Conservation (phyloP, 139 green algal genomes). For the Chlorella sp. region DNA sequence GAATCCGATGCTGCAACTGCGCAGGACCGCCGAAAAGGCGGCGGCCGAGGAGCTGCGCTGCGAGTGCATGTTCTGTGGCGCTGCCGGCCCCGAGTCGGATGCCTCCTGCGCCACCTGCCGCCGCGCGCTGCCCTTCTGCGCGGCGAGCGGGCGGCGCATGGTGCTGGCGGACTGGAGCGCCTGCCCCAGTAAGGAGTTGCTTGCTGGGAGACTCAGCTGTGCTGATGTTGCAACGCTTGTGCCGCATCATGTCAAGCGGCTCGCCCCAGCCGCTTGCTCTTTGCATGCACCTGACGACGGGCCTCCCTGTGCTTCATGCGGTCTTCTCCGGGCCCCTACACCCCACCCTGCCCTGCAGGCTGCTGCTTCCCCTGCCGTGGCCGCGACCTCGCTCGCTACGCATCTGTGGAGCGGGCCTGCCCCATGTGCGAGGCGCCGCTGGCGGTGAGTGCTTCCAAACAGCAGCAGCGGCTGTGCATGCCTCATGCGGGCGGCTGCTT, state of each 20-base stretch:
- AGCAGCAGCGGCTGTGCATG: too few species aligned
- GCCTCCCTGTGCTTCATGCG: too few species aligned
- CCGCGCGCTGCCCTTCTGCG: constrained; percentile 74
- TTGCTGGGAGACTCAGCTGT: background rate
- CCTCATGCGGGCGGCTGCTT: too few species aligned
- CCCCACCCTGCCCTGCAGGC: background rate
- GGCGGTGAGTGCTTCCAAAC: background rate
- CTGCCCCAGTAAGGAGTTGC: constrained; percentile 60
- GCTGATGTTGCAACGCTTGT: background rate
- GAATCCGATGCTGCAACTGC: background rate
- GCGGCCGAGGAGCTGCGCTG: constrained; percentile 55
- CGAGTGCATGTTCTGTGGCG: constrained; percentile 75
- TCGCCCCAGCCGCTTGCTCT: too few species aligned
- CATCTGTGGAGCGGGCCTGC: constrained; percentile 57
- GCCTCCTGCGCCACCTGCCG: constrained; percentile 74
- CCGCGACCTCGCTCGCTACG: constrained; percentile 57
- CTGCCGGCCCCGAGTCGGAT: constrained; percentile 66
- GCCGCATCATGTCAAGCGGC: too few species aligned
- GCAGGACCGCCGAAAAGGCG: constrained; percentile 59
- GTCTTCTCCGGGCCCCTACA: too few species aligned
- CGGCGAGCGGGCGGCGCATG: constrained; percentile 79
- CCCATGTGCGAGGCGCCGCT: constrained; percentile 70
- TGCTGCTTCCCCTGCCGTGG: constrained; percentile 71
- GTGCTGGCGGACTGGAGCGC: constrained; percentile 70
- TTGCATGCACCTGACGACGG: too few species aligned